These are phyloP conservation scores for Hirsutella thompsonii DNA, from an alignment of 2,329 filamentous ascomycete genomes.

Conservation along the genomic window DNA sequence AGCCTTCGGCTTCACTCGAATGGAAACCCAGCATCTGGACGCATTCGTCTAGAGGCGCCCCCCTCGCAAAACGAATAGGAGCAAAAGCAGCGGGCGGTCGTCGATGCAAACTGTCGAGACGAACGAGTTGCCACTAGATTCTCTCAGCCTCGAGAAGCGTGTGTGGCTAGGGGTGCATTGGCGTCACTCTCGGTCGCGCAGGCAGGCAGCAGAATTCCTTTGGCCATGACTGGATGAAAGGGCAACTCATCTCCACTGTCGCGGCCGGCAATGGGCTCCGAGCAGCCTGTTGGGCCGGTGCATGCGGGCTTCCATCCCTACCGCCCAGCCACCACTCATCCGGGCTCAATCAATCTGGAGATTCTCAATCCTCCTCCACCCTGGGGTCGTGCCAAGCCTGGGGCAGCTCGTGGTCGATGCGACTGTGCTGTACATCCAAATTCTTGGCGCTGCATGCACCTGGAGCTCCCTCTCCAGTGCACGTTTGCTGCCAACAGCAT, in stretches of 20 bases:
- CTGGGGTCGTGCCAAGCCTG: neutral
- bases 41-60: neutral
- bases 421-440: neutral
- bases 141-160: neutral
- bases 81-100: too few species aligned
- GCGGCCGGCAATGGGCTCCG: neutral
- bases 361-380: neutral
- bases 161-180: neutral
- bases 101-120: too few species aligned
- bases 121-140: neutral
- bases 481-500: too few species aligned
- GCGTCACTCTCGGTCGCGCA: neutral
- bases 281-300: too few species aligned
- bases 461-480: neutral
- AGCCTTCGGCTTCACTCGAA: neutral
- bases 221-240: slow-evolving; percentile 11
- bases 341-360: neutral
- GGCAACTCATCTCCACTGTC: neutral
- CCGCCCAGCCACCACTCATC: neutral
- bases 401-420: neutral
- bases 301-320: too few species aligned
- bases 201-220: slow-evolving; percentile 18
- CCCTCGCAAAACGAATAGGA: neutral
- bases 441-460: neutral
- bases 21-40: too few species aligned